Evolutionary conservation across 2,329 filamentous ascomycete genomes (phyloP).

Genomic region (Pseudogymnoascus sp.): DNA sequence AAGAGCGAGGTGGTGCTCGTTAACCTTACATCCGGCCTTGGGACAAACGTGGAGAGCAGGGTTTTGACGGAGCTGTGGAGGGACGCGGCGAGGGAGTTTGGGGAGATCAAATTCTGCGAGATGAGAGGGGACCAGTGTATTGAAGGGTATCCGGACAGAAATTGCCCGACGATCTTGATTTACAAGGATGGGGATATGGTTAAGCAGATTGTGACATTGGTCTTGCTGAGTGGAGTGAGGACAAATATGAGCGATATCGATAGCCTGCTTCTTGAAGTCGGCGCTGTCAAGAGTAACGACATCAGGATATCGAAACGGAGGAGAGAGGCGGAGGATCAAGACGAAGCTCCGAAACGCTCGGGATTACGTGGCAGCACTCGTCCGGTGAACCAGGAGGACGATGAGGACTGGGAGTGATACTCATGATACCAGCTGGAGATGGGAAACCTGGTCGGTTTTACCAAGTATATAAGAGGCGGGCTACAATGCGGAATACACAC

Average conservation of each 20-base stretch:
- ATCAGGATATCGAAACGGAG: conserved; percentile 50
- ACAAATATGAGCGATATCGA: conserved; percentile 71
- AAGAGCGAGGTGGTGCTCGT: conserved; percentile 63
- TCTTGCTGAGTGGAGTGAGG: conserved; percentile 64
- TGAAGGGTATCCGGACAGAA: conserved; percentile 89
- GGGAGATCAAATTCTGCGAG: conserved; percentile 96
- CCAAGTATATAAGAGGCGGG: background rate
- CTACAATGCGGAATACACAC: background rate
- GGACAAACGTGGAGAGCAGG: conserved; percentile 77
- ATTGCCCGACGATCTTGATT: conserved; percentile 87
- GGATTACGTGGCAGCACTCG: conserved; percentile 23
- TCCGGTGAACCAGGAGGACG: conserved; percentile 28
- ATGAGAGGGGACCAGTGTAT: conserved; percentile 89
- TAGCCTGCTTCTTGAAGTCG: conserved; percentile 70
- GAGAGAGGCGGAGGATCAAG: conserved; percentile 24
- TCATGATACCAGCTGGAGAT: background rate
- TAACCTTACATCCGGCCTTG: conserved; percentile 69
- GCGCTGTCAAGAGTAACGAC: conserved; percentile 71
- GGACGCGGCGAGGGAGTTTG: conserved; percentile 74
- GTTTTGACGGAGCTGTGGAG: conserved; percentile 80
- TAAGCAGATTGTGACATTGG: conserved; percentile 84
- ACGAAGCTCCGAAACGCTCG: conserved; percentile 25
- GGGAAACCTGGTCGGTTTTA: background rate
- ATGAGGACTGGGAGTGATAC: conserved; percentile 47
- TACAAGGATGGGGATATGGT: conserved; percentile 91